Evolutionary conservation across 164 flowering plant genomes (phyloP), one percentile per base, ranked within the genome.

Genomic region (Cinnamomum micranthum): DNA sequence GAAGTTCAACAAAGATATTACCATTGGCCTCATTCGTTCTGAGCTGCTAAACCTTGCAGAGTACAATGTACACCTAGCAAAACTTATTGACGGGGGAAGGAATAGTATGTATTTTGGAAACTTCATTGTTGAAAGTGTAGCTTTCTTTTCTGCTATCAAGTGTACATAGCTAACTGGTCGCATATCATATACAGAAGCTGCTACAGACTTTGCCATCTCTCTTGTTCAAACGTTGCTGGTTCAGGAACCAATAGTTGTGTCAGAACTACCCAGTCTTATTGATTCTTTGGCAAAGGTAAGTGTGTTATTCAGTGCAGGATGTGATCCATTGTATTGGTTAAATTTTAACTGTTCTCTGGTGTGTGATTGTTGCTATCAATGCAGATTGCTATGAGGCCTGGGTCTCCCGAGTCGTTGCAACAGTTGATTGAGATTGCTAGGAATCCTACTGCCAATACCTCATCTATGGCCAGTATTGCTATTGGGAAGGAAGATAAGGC

Each of bases 211-310:
- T 81, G 80, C 96, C 5, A 78, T 91, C 70, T 86, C 96, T 27
- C 92, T 96, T 64, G 88, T 96, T 33, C 92, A 90, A 81, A 82
- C 91, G 23, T 82, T 94, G 81, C 80, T 90, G 58, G 74, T 81
- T 72, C 92, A 86, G 79, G 97, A 96, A 81, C 79, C 88, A 14
- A 82, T 85, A 64, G 88, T 86, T 71, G 79, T 88, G 50, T 90
- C 97, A 33, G 98, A 96, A 80, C 89, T 96, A 72, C 95, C 86
- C 67, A 92, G 85, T 84, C 85, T 96, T 74, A 85, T 96, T 79
- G 98, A 96, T 88, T 93, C 94, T n/a, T 79, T 96, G 80, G 88
- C 91, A 67, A 96, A 96, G 97, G 98, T 91, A 41, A n/a, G 65
- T 51, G 27, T 66, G 11, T 27, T 64, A 65, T 62, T 22, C 27